Percentiles rank a stretch among this genome's conserved stretches.
These are phyloP conservation scores for Auriscalpium microsporum DNA, from an alignment of 768 basidiomycete genomes.

Conservation along the genomic window DNA sequence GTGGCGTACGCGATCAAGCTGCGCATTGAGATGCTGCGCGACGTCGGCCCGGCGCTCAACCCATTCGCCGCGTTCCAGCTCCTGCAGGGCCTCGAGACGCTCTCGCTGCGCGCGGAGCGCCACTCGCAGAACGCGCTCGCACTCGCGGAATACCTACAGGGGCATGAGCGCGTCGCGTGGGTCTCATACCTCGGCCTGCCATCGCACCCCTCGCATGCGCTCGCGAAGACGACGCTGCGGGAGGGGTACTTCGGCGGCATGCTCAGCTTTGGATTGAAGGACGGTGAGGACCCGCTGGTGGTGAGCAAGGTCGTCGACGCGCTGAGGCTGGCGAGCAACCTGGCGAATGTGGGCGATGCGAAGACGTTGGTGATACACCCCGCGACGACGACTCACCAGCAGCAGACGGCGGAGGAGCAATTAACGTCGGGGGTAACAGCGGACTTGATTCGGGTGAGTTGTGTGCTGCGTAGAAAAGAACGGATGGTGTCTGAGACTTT, in stretches of 20 bases:
- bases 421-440: slow-evolving; percentile 60
- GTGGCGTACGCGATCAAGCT: slow-evolving; percentile 59
- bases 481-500: background rate
- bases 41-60: slow-evolving; percentile 57
- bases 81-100: slow-evolving; percentile 73
- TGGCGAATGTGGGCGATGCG: slow-evolving; percentile 72
- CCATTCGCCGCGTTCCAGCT: slow-evolving; percentile 70
- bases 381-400: slow-evolving; percentile 68
- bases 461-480: background rate
- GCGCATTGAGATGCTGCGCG: slow-evolving; percentile 56
- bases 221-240: slow-evolving; percentile 50
- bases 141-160: slow-evolving; percentile 54
- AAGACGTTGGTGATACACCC: slow-evolving; percentile 79
- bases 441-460: slow-evolving; percentile 61
- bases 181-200: slow-evolving; percentile 70
- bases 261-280: slow-evolving; percentile 70
- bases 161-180: slow-evolving; percentile 63
- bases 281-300: slow-evolving; percentile 24
- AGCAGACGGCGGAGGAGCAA: slow-evolving; percentile 55
- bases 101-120: slow-evolving; percentile 60
- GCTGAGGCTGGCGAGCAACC: slow-evolving; percentile 60
- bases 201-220: slow-evolving; percentile 49
- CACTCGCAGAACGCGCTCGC: slow-evolving; percentile 65
- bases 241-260: slow-evolving; percentile 60
- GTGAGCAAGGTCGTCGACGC: slow-evolving; percentile 61